A percentile compares a stretch with the other conserved stretches of the same genome.
Conservation (phyloP, 1,284 basidiomycete species). For the Paramarasmius palmivorus region DNA sequence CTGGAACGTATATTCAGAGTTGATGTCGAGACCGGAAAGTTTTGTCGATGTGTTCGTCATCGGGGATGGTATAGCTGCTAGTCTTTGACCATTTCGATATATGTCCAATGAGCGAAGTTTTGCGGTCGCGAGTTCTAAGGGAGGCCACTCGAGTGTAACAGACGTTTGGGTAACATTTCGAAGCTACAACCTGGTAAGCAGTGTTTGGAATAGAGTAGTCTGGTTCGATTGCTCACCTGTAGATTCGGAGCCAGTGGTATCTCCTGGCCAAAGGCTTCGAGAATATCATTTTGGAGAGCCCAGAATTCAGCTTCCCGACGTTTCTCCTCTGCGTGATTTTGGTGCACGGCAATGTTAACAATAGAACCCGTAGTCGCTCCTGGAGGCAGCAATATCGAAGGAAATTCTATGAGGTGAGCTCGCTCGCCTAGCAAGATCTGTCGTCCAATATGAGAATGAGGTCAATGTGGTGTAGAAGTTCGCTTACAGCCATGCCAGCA, state of each 20-base stretch:
- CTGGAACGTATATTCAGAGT: constrained; percentile 91
- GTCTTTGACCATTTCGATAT: constrained; percentile 85
- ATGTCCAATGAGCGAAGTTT: constrained; percentile 87
- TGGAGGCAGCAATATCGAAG: constrained; percentile 87
- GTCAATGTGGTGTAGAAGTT: background rate
- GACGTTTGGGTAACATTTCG: constrained; percentile 94
- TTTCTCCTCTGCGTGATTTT: constrained; percentile 82
- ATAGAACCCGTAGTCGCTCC: constrained; percentile 93
- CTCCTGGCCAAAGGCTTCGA: constrained; percentile 70
- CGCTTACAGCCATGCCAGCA: constrained; percentile 79
- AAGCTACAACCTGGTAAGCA: constrained; percentile 45
- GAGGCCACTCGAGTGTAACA: constrained; percentile 90
- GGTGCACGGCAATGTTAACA: constrained; percentile 90
- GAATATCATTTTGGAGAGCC: constrained; percentile 78
- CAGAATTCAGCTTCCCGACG: constrained; percentile 80
- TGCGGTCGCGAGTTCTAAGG: constrained; percentile 81
- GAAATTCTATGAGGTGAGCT: constrained; percentile 94
- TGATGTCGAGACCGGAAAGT: constrained; percentile 84
- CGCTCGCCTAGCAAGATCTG: constrained; percentile 90
- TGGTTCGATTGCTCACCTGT: constrained; percentile 44
- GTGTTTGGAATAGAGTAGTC: background rate
- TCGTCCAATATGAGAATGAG: constrained; percentile 11
- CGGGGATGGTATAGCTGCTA: constrained; percentile 83
- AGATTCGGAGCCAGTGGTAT: constrained; percentile 76
- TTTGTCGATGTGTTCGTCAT: constrained; percentile 85